Base-by-base conservation (phyloP, 805 yeast species). In the Kluyveromyces lactis region DNA sequence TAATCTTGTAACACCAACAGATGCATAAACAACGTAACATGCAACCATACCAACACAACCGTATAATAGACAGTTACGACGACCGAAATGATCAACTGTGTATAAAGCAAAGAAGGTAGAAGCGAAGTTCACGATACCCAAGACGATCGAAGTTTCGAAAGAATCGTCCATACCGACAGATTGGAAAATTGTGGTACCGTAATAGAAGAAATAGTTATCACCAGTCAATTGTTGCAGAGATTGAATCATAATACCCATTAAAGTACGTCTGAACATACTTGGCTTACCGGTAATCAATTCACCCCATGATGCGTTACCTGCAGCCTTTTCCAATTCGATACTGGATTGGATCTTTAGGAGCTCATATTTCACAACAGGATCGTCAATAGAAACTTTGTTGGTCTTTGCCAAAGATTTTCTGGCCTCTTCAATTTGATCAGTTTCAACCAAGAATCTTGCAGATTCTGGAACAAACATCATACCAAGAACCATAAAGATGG, bases 201-300 rank as follows among this genome's bases (percentile, higher is more conserved):
- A 77, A 64, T 76, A 77, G 69, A 77, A 76, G 65, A 77, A 75
- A 57, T 74, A 77, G 68, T 77, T 77, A 60, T 71, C 67, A 68
- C 83, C 83, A 42, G 79, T 73, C 52, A 77, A 66, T 58, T 79
- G 85, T 62, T 79, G 85, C 63, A 79, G 65, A 47, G 76, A 73
- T 63, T 75, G 80, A 36, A 77, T 55, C 50, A 68, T 55, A 41
- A 72, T 60, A 63, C 83, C 84, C 58, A 73, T 67, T n/a, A 67
- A 26, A n/a, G 70, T 63, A 53, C 69, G 58, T 51, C 49, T 61
- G 47, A 63, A 58, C 50, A 79, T 72, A 63, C 72, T 75, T 56
- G 85, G 84, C 60, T 75, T 73, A 62, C 86, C 85, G 18, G 77
- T 75, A 53, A 80, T 51, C 45, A 81, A 66, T 59, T 79, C 83